A percentile compares a stretch with the other conserved stretches of the same genome.
Conservation (phyloP, 139 green algal genomes). For the Penium margaritaceum region DNA sequence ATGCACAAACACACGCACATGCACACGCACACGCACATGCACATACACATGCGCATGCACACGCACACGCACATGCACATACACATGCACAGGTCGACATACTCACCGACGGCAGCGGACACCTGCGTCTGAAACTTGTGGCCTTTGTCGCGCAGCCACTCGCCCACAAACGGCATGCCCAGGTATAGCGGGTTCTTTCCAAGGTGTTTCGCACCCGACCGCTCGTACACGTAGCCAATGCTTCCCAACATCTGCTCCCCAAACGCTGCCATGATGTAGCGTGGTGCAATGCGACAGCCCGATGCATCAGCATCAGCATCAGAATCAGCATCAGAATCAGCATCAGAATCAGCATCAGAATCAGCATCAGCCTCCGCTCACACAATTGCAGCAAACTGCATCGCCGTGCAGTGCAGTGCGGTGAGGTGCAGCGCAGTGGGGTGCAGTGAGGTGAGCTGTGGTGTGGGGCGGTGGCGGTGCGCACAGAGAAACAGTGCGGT, state of each 20-base stretch:
- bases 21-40: constrained; percentile 5
- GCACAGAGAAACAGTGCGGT: too few species aligned
- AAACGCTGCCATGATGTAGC: too few species aligned
- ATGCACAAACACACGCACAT: constrained; percentile 5
- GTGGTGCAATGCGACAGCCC: too few species aligned
- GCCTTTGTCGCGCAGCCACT: constrained; percentile 37
- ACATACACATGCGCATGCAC: constrained; percentile 7
- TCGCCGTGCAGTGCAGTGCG: too few species aligned
- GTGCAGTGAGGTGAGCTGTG: too few species aligned
- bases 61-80: constrained; percentile 7
- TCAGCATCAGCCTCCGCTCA: too few species aligned
- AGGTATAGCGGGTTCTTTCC: constrained; percentile 51
- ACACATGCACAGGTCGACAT: background rate
- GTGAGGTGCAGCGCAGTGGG: too few species aligned
- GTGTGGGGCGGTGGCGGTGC: too few species aligned
- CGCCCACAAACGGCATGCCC: constrained; percentile 38
- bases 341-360: too few species aligned
- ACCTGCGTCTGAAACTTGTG: constrained; percentile 25
- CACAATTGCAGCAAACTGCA: too few species aligned
- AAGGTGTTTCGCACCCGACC: constrained; percentile 63
- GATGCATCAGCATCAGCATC: too few species aligned
- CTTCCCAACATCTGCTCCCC: constrained; percentile 73
- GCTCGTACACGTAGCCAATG: constrained; percentile 73
- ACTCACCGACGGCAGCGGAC: constrained; percentile 27
- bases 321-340: too few species aligned